Conservation (phyloP, 768 basidiomycete genomes). For the Rhodotorula toruloides region DNA sequence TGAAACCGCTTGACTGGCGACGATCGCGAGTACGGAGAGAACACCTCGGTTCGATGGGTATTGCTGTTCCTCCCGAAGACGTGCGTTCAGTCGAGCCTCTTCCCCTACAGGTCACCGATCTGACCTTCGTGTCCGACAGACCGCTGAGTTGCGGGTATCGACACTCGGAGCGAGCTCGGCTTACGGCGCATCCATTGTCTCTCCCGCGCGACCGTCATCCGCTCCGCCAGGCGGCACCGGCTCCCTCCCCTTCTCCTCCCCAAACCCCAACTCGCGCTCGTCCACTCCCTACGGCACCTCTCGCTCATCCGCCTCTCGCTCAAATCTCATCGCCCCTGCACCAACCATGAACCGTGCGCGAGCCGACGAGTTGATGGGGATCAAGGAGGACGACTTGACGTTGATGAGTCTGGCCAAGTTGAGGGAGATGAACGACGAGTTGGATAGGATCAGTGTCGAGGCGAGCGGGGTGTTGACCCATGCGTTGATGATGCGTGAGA, state of each 20-base stretch:
- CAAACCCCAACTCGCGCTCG: slow-evolving; percentile 10
- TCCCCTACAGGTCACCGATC: slow-evolving; percentile 1
- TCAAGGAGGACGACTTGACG: slow-evolving; percentile 26
- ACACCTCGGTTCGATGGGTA: slow-evolving; percentile 30
- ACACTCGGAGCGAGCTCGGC: slow-evolving; percentile 2
- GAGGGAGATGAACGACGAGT: slow-evolving; percentile 9
- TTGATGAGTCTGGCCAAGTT: slow-evolving; percentile 19
- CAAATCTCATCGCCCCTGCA: not conserved
- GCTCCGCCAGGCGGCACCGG: slow-evolving; percentile 8
- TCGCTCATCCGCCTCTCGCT: not conserved
- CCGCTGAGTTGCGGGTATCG: not conserved
- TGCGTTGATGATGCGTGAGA: slow-evolving; percentile 34
- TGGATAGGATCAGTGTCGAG: slow-evolving; percentile 34
- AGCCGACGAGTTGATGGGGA: slow-evolving; percentile 8
- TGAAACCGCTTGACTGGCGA: slow-evolving; percentile 36
- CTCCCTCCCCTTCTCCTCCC: slow-evolving; percentile 15
- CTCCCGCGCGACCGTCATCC: slow-evolving; percentile 6
- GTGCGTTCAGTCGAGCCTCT: not conserved
- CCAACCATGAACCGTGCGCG: slow-evolving; percentile 25
- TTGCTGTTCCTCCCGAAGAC: slow-evolving; percentile 37
- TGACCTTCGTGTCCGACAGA: slow-evolving; percentile 1
- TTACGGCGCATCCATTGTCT: not conserved
- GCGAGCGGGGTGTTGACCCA: slow-evolving; percentile 35
- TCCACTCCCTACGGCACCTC: slow-evolving; percentile 11
- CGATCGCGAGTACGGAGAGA: slow-evolving; percentile 29